Evolutionary conservation across 163 green algal species (phyloP), one percentile per base, ranked within the genome.

Genomic region (Prototheca stagnorum): DNA sequence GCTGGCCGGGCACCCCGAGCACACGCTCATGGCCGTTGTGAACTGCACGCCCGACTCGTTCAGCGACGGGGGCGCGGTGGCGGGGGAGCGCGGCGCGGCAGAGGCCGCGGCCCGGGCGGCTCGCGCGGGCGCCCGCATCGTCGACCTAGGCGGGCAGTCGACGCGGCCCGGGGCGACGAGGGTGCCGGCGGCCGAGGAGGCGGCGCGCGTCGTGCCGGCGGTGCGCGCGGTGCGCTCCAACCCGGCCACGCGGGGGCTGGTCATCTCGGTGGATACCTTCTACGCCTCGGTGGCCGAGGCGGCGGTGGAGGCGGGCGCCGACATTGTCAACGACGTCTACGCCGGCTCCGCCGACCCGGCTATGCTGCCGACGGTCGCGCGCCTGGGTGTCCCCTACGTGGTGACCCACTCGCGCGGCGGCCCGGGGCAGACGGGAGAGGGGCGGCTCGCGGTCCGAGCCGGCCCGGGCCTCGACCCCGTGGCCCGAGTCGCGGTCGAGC

Each of bases 251-350:
- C 42, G 49, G 2, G 36, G 54, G 9, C 49, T 75, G 17, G 56
- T 73, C 2, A 49, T 95, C 2, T 94, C 82, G 0, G 59, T 97
- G 2, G 90, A 98, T 70, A 98, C 90, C 5, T 98, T 93, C 59
- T 70, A 93, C 44, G 61, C 73, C 0, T 37, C 61, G 6, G 86
- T 95, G 44, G 86, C 86, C 0, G 14, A 42, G 7, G 61, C 66
- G 15, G 78, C 81, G 0, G 73, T 93, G 26, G 51, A 35, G 5
- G 78, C 65, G 21, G 88, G 88, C 2, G 86, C 84, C 6, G 59
- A 88, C 65, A 77, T 98, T 2, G 72, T 99, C 28, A 99, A 99
- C 54, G 90, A 99, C 59, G 85, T 99, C 25, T 88, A 77, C 2
- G 86, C 73, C 1, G 89, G 89, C 2, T 23, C 22, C 3, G 29